phyloP scores from a whole-genome alignment of 2,329 filamentous ascomycete species.

The Trichoderma semiorbis region DNA sequence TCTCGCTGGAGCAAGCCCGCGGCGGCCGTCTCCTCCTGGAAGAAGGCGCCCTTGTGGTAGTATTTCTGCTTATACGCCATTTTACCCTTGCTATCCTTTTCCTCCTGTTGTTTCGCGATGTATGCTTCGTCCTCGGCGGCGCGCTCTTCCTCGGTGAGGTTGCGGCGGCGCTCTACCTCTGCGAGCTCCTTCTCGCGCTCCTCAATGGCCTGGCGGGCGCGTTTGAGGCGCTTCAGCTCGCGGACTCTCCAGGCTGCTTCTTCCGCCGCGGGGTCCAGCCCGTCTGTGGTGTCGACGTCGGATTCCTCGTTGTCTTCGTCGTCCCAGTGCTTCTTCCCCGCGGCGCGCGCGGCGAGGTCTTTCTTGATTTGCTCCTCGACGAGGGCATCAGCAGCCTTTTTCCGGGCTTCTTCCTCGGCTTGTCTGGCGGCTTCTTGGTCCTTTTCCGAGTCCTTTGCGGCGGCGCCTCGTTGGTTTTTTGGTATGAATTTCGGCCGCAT shows the following conservation, averaged over 20 bases:
- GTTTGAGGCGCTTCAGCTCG: slow-evolving; percentile 83
- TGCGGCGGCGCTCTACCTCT: slow-evolving; percentile 82
- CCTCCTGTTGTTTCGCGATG: slow-evolving; percentile 73
- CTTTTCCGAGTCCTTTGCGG: slow-evolving; percentile 28
- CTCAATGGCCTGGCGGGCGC: slow-evolving; percentile 82
- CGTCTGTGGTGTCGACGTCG: slow-evolving; percentile 86
- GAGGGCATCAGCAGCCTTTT: slow-evolving; percentile 70
- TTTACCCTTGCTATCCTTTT: slow-evolving; percentile 73
- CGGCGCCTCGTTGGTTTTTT: slow-evolving; percentile 49
- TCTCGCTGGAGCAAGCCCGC: slow-evolving; percentile 76
- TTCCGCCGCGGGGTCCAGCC: slow-evolving; percentile 80
- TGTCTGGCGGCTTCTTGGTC: slow-evolving; percentile 35
- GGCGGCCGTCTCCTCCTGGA: slow-evolving; percentile 73
- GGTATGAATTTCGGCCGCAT: slow-evolving; percentile 62
- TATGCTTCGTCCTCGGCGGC: slow-evolving; percentile 78
- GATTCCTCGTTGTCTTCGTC: slow-evolving; percentile 66
- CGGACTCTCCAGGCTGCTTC: slow-evolving; percentile 90
- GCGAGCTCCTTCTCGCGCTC: slow-evolving; percentile 78
- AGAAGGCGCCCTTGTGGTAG: slow-evolving; percentile 96
- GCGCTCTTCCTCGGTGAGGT: slow-evolving; percentile 82
- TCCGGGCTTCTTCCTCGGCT: slow-evolving; percentile 59
- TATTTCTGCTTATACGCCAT: slow-evolving; percentile 94
- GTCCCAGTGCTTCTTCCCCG: slow-evolving; percentile 84
- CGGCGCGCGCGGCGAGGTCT: slow-evolving; percentile 69
- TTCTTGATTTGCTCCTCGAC: slow-evolving; percentile 87